These are phyloP conservation scores for Ceratocystis cacaofunesta DNA, from an alignment of 2,329 filamentous ascomycete genomes.

Conservation along the genomic window DNA sequence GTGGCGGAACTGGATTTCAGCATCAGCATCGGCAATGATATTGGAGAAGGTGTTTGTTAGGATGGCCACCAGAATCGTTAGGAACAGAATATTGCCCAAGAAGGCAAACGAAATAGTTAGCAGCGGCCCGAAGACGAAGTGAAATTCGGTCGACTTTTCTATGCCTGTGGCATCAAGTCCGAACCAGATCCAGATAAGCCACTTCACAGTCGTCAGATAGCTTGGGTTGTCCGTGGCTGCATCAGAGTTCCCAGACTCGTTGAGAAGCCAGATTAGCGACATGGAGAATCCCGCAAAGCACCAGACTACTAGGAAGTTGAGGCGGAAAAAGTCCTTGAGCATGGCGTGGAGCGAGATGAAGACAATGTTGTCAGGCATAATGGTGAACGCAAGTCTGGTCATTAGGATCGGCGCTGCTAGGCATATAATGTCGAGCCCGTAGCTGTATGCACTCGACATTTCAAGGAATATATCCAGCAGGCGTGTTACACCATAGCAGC, in stretches of 20 bases:
- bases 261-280: conserved; percentile 49
- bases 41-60: conserved; percentile 57
- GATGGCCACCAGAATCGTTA: conserved; percentile 61
- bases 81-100: conserved; percentile 58
- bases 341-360: conserved; percentile 60
- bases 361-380: conserved; percentile 61
- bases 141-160: conserved; percentile 41
- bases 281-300: conserved; percentile 60
- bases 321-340: conserved; percentile 56
- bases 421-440: conserved; percentile 49
- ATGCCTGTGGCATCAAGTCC: conserved; percentile 50
- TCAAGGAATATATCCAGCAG: conserved; percentile 38
- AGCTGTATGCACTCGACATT: conserved; percentile 30
- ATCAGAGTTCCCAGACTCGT: conserved; percentile 16
- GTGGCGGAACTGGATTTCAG: conserved; percentile 57
- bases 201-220: conserved; percentile 49
- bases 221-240: conserved; percentile 23
- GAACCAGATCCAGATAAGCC: conserved; percentile 72
- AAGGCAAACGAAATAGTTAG: conserved; percentile 61
- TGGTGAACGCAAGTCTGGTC: conserved; percentile 55
- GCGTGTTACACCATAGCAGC: conserved; percentile 44
- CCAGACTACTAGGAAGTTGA: conserved; percentile 51
- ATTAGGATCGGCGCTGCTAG: conserved; percentile 55
- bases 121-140: conserved; percentile 50
- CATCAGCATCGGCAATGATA: conserved; percentile 52